Conservation (phyloP, 306 rosid genomes). For the Rubus idaeus region DNA sequence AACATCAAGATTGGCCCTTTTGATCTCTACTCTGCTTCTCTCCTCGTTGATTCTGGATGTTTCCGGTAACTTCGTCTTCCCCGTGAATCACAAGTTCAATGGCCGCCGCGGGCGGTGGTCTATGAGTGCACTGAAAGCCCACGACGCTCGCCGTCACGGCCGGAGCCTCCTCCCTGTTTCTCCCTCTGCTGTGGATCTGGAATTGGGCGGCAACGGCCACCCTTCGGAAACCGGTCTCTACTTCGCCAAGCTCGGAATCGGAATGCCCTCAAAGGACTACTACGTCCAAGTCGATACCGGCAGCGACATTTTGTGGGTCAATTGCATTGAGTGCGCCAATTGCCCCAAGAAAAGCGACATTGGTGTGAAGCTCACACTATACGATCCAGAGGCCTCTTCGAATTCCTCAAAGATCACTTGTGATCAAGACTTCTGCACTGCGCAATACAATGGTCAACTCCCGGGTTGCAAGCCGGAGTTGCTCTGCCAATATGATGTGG, state of each 20-base stretch:
- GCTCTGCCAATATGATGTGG: constrained; percentile 64
- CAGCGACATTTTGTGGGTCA: constrained; percentile 91
- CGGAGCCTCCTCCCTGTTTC: constrained; percentile 43
- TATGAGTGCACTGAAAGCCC: constrained; percentile 51
- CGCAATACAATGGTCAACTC: constrained; percentile 49
- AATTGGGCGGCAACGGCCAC: constrained; percentile 76
- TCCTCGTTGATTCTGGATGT: constrained; percentile 23
- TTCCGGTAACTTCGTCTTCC: constrained; percentile 50
- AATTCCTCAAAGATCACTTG: constrained; percentile 48
- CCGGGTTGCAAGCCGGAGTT: constrained; percentile 54
- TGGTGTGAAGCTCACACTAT: constrained; percentile 74
- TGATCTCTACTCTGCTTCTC: constrained; percentile 15
- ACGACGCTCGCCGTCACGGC: constrained; percentile 66
- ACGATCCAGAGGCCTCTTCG: constrained; percentile 51
- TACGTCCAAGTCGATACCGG: constrained; percentile 96
- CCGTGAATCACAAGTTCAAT: constrained; percentile 67
- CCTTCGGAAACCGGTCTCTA: constrained; percentile 79
- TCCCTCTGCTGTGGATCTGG: constrained; percentile 55
- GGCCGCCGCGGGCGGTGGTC: constrained; percentile 37
- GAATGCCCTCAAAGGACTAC: constrained; percentile 72
- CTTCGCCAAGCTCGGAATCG: constrained; percentile 73
- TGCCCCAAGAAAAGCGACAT: constrained; percentile 77
- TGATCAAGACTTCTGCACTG: constrained; percentile 61
- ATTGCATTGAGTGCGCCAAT: constrained; percentile 60
- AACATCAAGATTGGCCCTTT: constrained; percentile 15